Evolutionary conservation across 768 basidiomycete genomes (phyloP), one percentile per base, ranked within the genome.

Genomic region (Boletus eberwhitei): DNA sequence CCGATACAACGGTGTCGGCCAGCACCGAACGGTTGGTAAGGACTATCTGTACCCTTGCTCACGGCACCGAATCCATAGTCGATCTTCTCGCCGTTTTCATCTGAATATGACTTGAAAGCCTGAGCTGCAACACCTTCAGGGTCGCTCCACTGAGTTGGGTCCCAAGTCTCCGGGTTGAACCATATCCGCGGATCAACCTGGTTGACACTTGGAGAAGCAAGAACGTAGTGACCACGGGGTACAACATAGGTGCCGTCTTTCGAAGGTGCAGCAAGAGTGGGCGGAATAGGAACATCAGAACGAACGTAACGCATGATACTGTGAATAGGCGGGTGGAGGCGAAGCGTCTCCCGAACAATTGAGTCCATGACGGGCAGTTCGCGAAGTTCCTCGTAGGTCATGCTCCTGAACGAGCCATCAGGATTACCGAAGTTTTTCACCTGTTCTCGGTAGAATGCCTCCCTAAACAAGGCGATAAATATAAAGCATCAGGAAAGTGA

Each of bases 11-110:
- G 79, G 75, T 98, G 96, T 64, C 90, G 81, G 31, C 97, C 97
- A 48, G 97, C 95, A 58, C 97, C 97, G 65, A 99, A 99, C 2
- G 97, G 97, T 69, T 97, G 91, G 71, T 98, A 98, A 46, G 92
- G 93, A 62, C 88, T 91, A 54, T 95, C 91, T 8, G 95, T 98
- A 48, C 95, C 95, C 75, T 98, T 98, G 76, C 88, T 91, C 48
- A 99, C 90, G 56, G 86, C 83, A 50, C 97, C 97, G 70, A 92
- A 99, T 2, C 97, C 97, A 64, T 88, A 99, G 71, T 99, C 97
- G 56, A 98, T 77, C 77, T 94, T 94, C 72, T 96, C 92, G 53
- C 91, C 88, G 32, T 73, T 71, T 62, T 85, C 85, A 62, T 90
- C 90, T 39, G 75, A 71, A 65, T 97, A 93, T 59, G 80, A 78